phyloP scores from a whole-genome alignment of 1,139 yeast species.

The Protomyces inouyei region DNA sequence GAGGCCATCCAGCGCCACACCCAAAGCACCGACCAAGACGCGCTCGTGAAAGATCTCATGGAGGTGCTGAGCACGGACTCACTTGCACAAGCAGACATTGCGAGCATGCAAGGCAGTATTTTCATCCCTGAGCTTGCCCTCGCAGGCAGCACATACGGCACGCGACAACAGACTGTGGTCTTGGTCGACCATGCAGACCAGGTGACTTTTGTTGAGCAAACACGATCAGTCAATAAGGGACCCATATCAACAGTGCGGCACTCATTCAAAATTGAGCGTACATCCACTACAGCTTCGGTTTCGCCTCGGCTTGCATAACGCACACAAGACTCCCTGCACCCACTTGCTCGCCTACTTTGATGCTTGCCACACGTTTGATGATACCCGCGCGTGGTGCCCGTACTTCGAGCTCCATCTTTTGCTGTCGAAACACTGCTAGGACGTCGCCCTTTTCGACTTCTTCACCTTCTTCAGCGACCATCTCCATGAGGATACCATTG shows the following conservation, averaged over 20 bases:
- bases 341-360: conserved; percentile 84
- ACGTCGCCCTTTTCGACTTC: conserved; percentile 69
- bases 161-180: conserved; percentile 81
- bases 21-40: conserved; percentile 39
- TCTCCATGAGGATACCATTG: conserved; percentile 88
- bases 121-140: conserved; percentile 44
- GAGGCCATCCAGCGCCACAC: conserved; percentile 41
- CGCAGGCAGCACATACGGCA: conserved; percentile 54
- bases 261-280: neutral
- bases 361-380: conserved; percentile 69
- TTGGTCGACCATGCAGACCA: conserved; percentile 52
- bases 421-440: conserved; percentile 86
- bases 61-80: conserved; percentile 50
- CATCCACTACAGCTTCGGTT: neutral
- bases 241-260: neutral
- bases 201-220: conserved; percentile 47
- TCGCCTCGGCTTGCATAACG: neutral
- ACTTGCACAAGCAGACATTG: conserved; percentile 38
- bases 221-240: conserved; percentile 26
- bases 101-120: conserved; percentile 55
- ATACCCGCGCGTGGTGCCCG: conserved; percentile 67
- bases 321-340: conserved; percentile 94
- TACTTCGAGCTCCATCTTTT: conserved; percentile 96
- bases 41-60: conserved; percentile 52
- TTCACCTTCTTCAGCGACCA: conserved; percentile 77